Evolutionary conservation across 1,284 basidiomycete species (phyloP), one percentile per base, ranked within the genome.

Genomic region (Pseudozyma tsukubaensis): DNA sequence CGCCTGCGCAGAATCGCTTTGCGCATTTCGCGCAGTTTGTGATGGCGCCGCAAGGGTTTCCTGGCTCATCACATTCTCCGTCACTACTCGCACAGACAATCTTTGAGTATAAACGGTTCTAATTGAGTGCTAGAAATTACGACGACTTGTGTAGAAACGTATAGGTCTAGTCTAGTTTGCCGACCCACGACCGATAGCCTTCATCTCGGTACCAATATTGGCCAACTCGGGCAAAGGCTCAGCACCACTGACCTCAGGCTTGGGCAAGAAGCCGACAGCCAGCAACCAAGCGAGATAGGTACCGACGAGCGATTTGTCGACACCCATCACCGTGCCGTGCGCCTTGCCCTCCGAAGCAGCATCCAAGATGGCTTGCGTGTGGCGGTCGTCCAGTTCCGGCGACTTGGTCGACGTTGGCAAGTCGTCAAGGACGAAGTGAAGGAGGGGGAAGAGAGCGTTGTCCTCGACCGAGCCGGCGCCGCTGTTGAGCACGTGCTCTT

Each of bases 351-450:
- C 86, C 16, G 85, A 85, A 36, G 88, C 87, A n/a, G 86, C 86
- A 35, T 84, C 83, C 32, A 94, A 86, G 50, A 98, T 85, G 5
- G 88, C 87, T 49, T 87, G 86, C 12, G 94, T 95, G 84, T 97
- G 96, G 16, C 87, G 84, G 84, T 98, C 94, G 83, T 97, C 93
- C 47, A 99, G 87, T 80, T 93, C 92, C 3, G 97, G 93, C 2
- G 94, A 91, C 86, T 97, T 97, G 52, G 96, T 99, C 83, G 92
- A 93, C 21, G 95, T 97, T 4, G 97, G 97, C 43, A 99, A 87
- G 85, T 99, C 97, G 84, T 98, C 96, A 19, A 99, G 87, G 19
- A 98, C 97, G 81, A 97, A 98, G 86, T 99, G 95, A 24, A 99
- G 88, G 12, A 99, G 87, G 3, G 97, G 97, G 89, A 97, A 99